Evolutionary conservation across 2,329 filamentous ascomycete species (phyloP), one percentile per base, ranked within the genome.

Genomic region (Botrytis paeoniae): DNA sequence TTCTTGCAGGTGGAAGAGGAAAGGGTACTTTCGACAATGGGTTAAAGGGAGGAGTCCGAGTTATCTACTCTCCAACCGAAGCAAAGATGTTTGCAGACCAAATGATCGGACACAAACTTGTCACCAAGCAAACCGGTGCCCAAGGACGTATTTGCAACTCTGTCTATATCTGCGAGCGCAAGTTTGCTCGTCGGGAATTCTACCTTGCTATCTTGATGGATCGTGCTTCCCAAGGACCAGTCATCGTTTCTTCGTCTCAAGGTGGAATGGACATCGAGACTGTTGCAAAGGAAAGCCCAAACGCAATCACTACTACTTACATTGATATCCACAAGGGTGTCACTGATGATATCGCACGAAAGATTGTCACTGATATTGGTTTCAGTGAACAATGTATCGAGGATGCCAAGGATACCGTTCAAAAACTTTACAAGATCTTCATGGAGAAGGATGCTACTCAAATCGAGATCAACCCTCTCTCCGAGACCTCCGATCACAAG

Each of bases 71-170:
- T 87, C 93, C 96, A 74, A 95, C 94, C 80, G 90, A 92, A 88
- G 96, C 96, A 82, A 93, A 94, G 88, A 97, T 98, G 91, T 97
- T 99, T 83, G 95, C 96, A 79, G 89, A 95, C 80, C 95, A 99
- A 88, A 99, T 99, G 96, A 98, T 99, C 85, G 96, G 96, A 82
- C 95, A 99, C 87, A 98, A 98, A 86, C 94, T 99, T 85, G 90
- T 99, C 85, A 99, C 96, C 84, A 99, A 99, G 91, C 96, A 99
- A 88, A 99, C 96, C 74, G 96, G 96, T 83, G 93, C 95, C 79
- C 89, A 85, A 80, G 96, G 96, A 82, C 94, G 96, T 83, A 90
- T 97, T 83, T 99, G 96, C 89, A 98, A 93, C 85, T 89, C 95
- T 77, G 96, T 99, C 83, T 98, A 97, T 88, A 98, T 99, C 83